Evolutionary conservation across 2,329 filamentous ascomycete species (phyloP), one percentile per base, ranked within the genome.

Genomic region (Seiridium cupressi): DNA sequence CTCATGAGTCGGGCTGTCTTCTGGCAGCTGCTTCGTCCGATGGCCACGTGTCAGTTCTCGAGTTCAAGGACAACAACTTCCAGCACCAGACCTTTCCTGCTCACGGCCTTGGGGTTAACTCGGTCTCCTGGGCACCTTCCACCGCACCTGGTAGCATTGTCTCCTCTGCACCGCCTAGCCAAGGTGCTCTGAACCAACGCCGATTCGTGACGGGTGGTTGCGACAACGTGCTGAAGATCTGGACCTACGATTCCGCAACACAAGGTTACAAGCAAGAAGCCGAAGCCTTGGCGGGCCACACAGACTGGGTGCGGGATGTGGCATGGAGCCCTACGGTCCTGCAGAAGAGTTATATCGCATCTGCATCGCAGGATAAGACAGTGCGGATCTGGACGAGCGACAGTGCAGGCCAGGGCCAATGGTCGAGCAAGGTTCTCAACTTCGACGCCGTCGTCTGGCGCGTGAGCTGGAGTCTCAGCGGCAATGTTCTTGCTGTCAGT

Each of bases 261-360:
- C 81, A 87, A 71, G 78, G 76, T 35, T 90, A 89, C 75, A 85
- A 84, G 73, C 80, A 82, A 68, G 86, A 89, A 73, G 74, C 82
- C 32, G 84, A 85, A 64, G 77, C 89, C 9, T 81, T 99, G 65
- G 77, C 83, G 1, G 95, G 95, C 64, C 95, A 99, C 78, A 85
- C 87, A 5, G 95, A 98, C 80, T 99, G 95, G 95, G 95, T 99
- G 59, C 89, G 95, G 64, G 95, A 99, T 75, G 95, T 99, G 10
- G 92, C 94, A 11, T 99, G 95, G 95, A 94, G 91, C 55, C 95
- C 95, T 9, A 97, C 93, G 32, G 91, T 98, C 59, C 83, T 99
- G 61, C 91, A 93, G 70, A 97, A 97, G 83, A 92, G 89, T 61
- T 99, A 99, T 79, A 97, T 99, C 73, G 95, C 95, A 36, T 94